phyloP scores from a whole-genome alignment of 805 yeast species.

The Teunomyces kruisii region DNA sequence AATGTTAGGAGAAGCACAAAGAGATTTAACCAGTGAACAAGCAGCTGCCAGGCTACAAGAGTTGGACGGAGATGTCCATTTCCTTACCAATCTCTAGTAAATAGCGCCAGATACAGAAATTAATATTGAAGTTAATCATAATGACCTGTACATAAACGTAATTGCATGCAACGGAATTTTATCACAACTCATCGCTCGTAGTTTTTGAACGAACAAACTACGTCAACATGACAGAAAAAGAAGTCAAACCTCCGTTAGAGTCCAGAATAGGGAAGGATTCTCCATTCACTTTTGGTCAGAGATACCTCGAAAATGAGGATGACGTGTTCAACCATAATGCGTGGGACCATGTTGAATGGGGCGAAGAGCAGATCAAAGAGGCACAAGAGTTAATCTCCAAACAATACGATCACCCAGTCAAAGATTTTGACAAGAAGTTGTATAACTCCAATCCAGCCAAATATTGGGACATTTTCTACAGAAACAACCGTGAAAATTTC shows the following conservation, averaged over 20 bases:
- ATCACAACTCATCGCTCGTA: background rate
- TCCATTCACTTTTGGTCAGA: slow-evolving; percentile 91
- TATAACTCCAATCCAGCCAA: slow-evolving; percentile 86
- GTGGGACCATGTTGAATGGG: slow-evolving; percentile 98
- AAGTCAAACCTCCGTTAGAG: slow-evolving; percentile 40
- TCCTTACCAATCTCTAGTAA: slow-evolving; percentile 5
- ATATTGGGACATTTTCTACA: slow-evolving; percentile 93
- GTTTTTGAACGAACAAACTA: background rate
- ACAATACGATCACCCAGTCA: slow-evolving; percentile 83
- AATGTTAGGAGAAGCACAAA: slow-evolving; percentile 66
- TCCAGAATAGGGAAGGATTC: slow-evolving; percentile 77
- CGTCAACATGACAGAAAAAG: background rate
- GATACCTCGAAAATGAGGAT: slow-evolving; percentile 66
- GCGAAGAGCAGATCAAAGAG: slow-evolving; percentile 75
- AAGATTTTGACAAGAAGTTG: slow-evolving; percentile 75
- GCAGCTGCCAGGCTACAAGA: slow-evolving; percentile 58
- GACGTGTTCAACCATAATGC: slow-evolving; percentile 94
- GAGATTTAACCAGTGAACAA: slow-evolving; percentile 65
- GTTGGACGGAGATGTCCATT: slow-evolving; percentile 41
- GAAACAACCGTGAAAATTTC: slow-evolving; percentile 87
- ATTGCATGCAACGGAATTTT: background rate
- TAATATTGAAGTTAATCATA: no score
- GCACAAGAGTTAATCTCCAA: slow-evolving; percentile 73
- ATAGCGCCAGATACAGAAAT: background rate
- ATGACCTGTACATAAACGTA: no score